phyloP scores from a whole-genome alignment of 257 asterid species.

The Apocynum venetum region DNA sequence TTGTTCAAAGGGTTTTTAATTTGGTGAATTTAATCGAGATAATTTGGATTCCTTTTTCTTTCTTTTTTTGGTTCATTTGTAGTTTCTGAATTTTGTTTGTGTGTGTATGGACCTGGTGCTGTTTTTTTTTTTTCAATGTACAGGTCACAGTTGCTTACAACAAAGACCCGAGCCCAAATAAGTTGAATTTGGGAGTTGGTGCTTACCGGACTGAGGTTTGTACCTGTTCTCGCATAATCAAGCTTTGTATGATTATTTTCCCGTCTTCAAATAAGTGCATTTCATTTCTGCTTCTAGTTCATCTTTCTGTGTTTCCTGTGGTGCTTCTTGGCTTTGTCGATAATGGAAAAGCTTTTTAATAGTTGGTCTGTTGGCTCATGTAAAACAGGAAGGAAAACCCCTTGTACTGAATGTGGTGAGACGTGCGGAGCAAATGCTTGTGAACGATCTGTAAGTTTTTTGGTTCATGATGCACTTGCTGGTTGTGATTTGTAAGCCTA shows the following conservation, averaged over 20 bases:
- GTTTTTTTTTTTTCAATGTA: conserved; percentile 16
- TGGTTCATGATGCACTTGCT: conserved; percentile 9
- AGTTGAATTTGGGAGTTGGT: conserved; percentile 79
- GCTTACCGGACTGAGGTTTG: conserved; percentile 84
- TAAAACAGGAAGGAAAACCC: conserved; percentile 75
- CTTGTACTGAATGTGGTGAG: conserved; percentile 78
- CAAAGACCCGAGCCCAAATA: conserved; percentile 65
- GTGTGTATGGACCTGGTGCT: conserved; percentile 4
- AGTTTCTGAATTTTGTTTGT: conserved; percentile 10
- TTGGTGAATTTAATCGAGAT: no score
- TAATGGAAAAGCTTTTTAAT: background rate
- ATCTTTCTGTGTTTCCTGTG: background rate
- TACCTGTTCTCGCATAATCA: background rate
- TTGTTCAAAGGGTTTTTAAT: background rate
- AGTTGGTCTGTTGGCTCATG: background rate
- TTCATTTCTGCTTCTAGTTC: background rate
- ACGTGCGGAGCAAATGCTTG: conserved; percentile 69
- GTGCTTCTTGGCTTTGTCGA: background rate
- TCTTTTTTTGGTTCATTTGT: background rate
- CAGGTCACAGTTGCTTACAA: conserved; percentile 84
- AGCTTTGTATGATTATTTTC: background rate
- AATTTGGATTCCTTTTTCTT: background rate
- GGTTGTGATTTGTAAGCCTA: background rate
- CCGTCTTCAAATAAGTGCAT: background rate
- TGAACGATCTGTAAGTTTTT: conserved; percentile 52